Conservation (phyloP, 768 basidiomycete genomes). For the Lactarius akahatsu region DNA sequence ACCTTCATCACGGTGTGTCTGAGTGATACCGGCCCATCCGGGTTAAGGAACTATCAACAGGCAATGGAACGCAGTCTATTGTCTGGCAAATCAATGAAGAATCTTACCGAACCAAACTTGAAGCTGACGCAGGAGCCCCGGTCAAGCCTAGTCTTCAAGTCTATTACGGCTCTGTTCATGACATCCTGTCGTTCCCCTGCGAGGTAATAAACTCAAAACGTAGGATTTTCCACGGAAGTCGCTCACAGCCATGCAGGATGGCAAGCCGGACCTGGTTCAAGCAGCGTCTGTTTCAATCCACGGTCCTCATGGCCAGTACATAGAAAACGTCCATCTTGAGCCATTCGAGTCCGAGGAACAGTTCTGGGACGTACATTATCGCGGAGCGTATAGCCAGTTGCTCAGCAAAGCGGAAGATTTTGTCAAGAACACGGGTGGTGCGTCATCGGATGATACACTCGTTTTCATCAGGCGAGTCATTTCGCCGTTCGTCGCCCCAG, state of each 20-base stretch:
- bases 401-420: slow-evolving; percentile 71
- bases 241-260: slow-evolving; percentile 54
- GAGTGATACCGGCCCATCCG: not conserved
- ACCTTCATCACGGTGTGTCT: slow-evolving; percentile 77
- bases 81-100: slow-evolving; percentile 92
- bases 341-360: slow-evolving; percentile 68
- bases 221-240: slow-evolving; percentile 7
- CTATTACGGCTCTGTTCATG: slow-evolving; percentile 93
- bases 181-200: slow-evolving; percentile 89
- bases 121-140: slow-evolving; percentile 44
- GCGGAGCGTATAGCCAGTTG: slow-evolving; percentile 57
- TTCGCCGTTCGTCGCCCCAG: not conserved
- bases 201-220: slow-evolving; percentile 51
- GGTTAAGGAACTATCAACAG: slow-evolving; percentile 39
- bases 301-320: slow-evolving; percentile 80
- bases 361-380: slow-evolving; percentile 76
- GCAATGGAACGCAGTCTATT: slow-evolving; percentile 93
- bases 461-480: slow-evolving; percentile 79
- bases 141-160: slow-evolving; percentile 53
- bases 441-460: slow-evolving; percentile 65
- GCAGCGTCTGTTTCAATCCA: slow-evolving; percentile 83
- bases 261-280: slow-evolving; percentile 72
- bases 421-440: slow-evolving; percentile 60
- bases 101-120: slow-evolving; percentile 66
- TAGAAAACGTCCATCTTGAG: slow-evolving; percentile 83